phyloP scores from a whole-genome alignment of 78 protist genomes.

The Chrysochromulina parva region DNA sequence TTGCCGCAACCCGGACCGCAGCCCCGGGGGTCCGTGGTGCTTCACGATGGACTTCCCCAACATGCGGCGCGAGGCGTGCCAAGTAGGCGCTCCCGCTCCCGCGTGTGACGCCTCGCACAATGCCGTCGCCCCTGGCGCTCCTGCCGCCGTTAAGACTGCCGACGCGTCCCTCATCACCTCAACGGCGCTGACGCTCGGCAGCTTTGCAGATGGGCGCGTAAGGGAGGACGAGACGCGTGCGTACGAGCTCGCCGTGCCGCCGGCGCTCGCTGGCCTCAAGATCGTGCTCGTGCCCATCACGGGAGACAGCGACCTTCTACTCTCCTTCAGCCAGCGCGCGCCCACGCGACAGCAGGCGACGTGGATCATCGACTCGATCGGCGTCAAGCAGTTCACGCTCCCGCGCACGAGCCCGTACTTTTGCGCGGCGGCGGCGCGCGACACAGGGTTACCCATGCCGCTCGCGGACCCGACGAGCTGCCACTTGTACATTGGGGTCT shows the following conservation, averaged over 20 bases:
- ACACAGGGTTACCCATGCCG: neutral
- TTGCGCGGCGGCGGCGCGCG: neutral
- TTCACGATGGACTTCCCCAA: neutral
- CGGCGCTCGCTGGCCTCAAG: neutral
- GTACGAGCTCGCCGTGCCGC: neutral
- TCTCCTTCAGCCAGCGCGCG: neutral
- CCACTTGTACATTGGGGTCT: neutral
- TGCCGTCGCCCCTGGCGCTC: neutral
- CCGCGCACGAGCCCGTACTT: neutral
- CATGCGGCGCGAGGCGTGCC: neutral
- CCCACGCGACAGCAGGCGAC: neutral
- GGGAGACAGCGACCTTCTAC: neutral
- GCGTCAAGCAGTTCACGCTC: neutral
- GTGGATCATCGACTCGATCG: neutral
- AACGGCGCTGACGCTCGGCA: neutral
- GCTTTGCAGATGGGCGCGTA: neutral
- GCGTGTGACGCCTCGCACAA: neutral
- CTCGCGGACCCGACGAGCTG: neutral
- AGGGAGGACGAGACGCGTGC: neutral
- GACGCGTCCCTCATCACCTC: neutral
- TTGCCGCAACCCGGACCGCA: constrained; percentile 40
- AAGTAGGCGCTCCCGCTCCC: neutral
- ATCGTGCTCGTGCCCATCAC: neutral
- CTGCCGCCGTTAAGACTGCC: neutral
- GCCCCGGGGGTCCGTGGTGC: constrained; percentile 13